These are phyloP conservation scores for Aspergillus sp. DNA, from an alignment of 2,329 filamentous ascomycete genomes.

Conservation along the genomic window DNA sequence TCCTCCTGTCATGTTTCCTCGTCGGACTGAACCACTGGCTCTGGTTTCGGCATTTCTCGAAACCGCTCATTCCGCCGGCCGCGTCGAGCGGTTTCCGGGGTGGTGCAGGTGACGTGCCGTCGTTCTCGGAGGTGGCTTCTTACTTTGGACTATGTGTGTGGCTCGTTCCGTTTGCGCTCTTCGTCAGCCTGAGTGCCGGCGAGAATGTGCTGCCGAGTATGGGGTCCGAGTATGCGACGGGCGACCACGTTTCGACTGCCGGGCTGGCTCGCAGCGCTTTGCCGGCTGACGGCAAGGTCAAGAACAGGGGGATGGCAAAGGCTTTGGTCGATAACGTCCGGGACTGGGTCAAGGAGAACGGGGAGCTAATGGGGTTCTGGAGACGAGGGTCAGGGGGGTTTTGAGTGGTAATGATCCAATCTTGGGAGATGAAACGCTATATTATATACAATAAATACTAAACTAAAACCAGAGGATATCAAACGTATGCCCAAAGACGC, in stretches of 20 bases:
- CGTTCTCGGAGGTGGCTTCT: slow-evolving; percentile 87
- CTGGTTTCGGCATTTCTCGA: slow-evolving; percentile 92
- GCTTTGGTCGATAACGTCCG: slow-evolving; percentile 50
- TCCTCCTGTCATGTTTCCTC: slow-evolving; percentile 71
- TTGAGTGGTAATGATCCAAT: slow-evolving; percentile 12
- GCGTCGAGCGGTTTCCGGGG: slow-evolving; percentile 25
- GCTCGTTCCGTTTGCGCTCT: slow-evolving; percentile 90
- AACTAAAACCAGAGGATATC: too few relatives aligned
- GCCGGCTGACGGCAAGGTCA: slow-evolving; percentile 31
- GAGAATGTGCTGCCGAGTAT: slow-evolving; percentile 94
- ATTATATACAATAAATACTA: too few relatives aligned
- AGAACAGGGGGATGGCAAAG: slow-evolving; percentile 54
- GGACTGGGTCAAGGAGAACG: slow-evolving; percentile 54
- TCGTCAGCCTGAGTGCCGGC: slow-evolving; percentile 85
- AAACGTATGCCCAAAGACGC: too few relatives aligned
- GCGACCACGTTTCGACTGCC: slow-evolving; percentile 27
- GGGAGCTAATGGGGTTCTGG: slow-evolving; percentile 55
- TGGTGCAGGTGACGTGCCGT: slow-evolving; percentile 50
- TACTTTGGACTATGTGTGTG: slow-evolving; percentile 96
- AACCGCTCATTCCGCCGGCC: slow-evolving; percentile 39
- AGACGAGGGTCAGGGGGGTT: slow-evolving; percentile 46
- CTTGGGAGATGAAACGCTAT: too few relatives aligned
- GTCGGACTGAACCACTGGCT: slow-evolving; percentile 87
- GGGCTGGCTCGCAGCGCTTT: slow-evolving; percentile 18
- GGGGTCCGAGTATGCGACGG: slow-evolving; percentile 63